Evolutionary conservation across 192 early-diverging fungal genomes (phyloP), one percentile per base, ranked within the genome.

Genomic region (Backusella westeae): DNA sequence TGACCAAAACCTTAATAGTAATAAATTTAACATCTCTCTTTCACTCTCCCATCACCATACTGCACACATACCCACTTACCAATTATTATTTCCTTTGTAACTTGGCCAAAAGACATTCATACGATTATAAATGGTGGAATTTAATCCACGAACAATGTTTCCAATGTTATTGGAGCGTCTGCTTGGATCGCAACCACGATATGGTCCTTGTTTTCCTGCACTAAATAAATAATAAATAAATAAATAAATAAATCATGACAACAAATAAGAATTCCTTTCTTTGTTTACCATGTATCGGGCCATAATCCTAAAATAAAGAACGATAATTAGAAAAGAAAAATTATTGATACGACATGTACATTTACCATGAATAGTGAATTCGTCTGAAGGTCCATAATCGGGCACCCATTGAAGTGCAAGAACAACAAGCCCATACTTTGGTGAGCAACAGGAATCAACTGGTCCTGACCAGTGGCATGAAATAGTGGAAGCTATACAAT

Each of bases 51-150:
- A n/a, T 53, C 6, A 56, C 19, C 8, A n/a, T 21, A 17, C 9
- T 21, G 19, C 53, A 17, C 42, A 7, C 6, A 49, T 49, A 6
- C n/a, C 46, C 17, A 19, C 17, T 26, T 78, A 81, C 80, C 80
- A 81, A 83, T 94, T 89, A 83, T 94, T 90, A 83, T 91, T 87
- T 34, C 90, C 91, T 72, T 90, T 91, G 77, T 90, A 91, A 4
- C 89, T 91, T 34, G 82, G 81, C 82, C 82, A 86, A 38, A 78
- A 84, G 0, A 63, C 80, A n/a, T 53, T 73, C 80, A 84, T 79
- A 17, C 71, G 46, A 41, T 70, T 32, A 73, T 79, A 81, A 14
- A 87, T 32, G 12, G 63, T 67, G 32, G 81, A 67, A 38, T 77
- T 72, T 68, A 36, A 67, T 32, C 46, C 36, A 10, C 79, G 75